Percentiles rank a stretch among this genome's conserved stretches.
phyloP scores from a whole-genome alignment of 2,329 filamentous ascomycete genomes.

The Aureobasidium sp. region DNA sequence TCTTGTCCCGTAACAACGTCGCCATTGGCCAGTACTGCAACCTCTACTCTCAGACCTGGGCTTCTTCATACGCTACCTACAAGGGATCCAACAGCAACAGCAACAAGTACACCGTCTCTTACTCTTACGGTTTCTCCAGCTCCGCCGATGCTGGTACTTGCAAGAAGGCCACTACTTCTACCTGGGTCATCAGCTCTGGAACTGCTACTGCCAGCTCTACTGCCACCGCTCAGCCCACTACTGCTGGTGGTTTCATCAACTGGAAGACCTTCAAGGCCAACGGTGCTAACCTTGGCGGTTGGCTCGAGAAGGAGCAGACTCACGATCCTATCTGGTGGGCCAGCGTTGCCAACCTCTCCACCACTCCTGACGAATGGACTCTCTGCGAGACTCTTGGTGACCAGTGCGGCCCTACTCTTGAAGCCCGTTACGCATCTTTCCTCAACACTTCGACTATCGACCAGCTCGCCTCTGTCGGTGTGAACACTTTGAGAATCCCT shows the following conservation, averaged over 20 bases:
- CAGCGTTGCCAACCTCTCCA: slow-evolving; percentile 20
- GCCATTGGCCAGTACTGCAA: slow-evolving; percentile 26
- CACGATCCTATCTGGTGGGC: slow-evolving; percentile 24
- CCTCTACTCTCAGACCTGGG: slow-evolving; percentile 22
- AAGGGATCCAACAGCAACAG: slow-evolving; percentile 18
- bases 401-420: slow-evolving; percentile 26
- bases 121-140: slow-evolving; percentile 19
- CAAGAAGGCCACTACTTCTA: slow-evolving; percentile 14
- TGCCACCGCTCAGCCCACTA: slow-evolving; percentile 1
- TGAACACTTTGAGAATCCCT: slow-evolving; percentile 32
- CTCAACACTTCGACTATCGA: slow-evolving; percentile 30
- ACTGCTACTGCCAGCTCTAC: slow-evolving; percentile 6
- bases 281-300: slow-evolving; percentile 28
- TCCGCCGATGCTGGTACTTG: slow-evolving; percentile 17
- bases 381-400: slow-evolving; percentile 28
- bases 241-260: slow-evolving; percentile 18
- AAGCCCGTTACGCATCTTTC: slow-evolving; percentile 27
- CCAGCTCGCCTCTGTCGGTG: slow-evolving; percentile 26
- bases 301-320: slow-evolving; percentile 28
- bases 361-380: slow-evolving; percentile 30
- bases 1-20: slow-evolving; percentile 17
- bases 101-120: slow-evolving; percentile 19
- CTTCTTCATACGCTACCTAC: slow-evolving; percentile 21
- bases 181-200: slow-evolving; percentile 12
- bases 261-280: slow-evolving; percentile 22